Percentiles rank a stretch among this genome's conserved stretches.
Evolutionary conservation across 805 yeast genomes (phyloP).

Genomic region (Ogataea populi-albae): DNA sequence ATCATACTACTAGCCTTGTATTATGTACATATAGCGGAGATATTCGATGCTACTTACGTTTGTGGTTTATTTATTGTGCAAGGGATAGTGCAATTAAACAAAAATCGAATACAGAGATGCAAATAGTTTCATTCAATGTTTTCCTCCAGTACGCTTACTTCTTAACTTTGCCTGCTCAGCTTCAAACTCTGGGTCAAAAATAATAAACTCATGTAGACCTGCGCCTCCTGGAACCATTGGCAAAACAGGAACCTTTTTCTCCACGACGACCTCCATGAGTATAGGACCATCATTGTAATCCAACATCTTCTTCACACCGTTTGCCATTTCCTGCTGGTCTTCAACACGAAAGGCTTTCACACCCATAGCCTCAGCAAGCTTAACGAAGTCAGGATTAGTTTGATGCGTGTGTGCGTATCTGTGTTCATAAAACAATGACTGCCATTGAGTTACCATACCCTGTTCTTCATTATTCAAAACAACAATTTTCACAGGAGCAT

Average conservation of each 20-base stretch:
- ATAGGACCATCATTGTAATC: conserved; percentile 77
- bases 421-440: conserved; percentile 92
- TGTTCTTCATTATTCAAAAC: conserved; percentile 97
- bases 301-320: conserved; percentile 64
- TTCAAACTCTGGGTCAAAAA: conserved; percentile 81
- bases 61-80: too few species aligned
- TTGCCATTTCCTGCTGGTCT: conserved; percentile 62
- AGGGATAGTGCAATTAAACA: too few species aligned
- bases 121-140: conserved; percentile 53
- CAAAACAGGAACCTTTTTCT: conserved; percentile 90
- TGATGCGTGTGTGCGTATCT: conserved; percentile 99
- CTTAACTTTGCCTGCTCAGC: conserved; percentile 65
- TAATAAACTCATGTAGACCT: conserved; percentile 88
- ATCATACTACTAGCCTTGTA: too few species aligned
- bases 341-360: conserved; percentile 74
- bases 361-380: conserved; percentile 93
- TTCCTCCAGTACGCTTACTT: conserved; percentile 69
- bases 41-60: too few species aligned
- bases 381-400: conserved; percentile 88
- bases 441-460: conserved; percentile 99
- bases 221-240: conserved; percentile 99
- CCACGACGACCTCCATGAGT: conserved; percentile 85
- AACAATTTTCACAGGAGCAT: conserved; percentile 84
- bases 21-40: too few species aligned
- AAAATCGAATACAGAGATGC: too few species aligned